Evolutionary conservation across 2,329 filamentous ascomycete genomes (phyloP).

Genomic region (Dichotomopilus funicola): DNA sequence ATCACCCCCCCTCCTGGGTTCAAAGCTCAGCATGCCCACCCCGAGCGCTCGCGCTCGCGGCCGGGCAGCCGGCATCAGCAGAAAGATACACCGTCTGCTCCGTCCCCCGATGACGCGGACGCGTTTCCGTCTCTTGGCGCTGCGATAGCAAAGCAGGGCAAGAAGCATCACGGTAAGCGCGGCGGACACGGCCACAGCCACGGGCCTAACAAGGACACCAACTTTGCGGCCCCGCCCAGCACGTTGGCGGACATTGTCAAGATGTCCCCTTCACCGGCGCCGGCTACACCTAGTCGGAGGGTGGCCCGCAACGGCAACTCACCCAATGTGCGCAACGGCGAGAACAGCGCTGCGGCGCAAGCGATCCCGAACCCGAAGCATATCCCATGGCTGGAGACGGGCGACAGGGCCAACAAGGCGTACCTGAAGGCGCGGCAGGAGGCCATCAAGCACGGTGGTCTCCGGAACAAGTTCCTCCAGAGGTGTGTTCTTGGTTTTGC

Average conservation of each 20-base stretch:
- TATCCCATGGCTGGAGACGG: conserved; percentile 94
- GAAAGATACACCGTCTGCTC: conserved; percentile 59
- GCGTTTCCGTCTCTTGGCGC: conserved; percentile 88
- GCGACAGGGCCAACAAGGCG: conserved; percentile 80
- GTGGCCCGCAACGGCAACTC: conserved; percentile 58
- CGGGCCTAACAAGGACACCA: conserved; percentile 56
- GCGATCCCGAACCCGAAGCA: conserved; percentile 84
- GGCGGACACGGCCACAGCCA: conserved; percentile 76
- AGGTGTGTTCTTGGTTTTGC: conserved; percentile 50
- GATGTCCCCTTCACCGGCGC: conserved; percentile 81
- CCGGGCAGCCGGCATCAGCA: conserved; percentile 75
- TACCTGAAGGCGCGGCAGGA: conserved; percentile 94
- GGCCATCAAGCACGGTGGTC: conserved; percentile 92
- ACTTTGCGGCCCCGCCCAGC: conserved; percentile 46
- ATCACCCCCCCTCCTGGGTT: conserved; percentile 65
- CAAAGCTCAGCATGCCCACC: conserved; percentile 51
- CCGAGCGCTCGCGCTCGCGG: conserved; percentile 69
- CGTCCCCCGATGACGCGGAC: conserved; percentile 86
- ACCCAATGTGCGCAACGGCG: conserved; percentile 57
- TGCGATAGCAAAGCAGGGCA: conserved; percentile 65
- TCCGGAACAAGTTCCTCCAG: conserved; percentile 94
- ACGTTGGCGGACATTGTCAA: conserved; percentile 92
- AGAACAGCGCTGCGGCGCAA: conserved; percentile 74
- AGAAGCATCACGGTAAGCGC: conserved; percentile 90
- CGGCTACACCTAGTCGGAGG: conserved; percentile 55